Conservation (phyloP, 2,329 filamentous ascomycete genomes). For the Trichothecium sympodiale region DNA sequence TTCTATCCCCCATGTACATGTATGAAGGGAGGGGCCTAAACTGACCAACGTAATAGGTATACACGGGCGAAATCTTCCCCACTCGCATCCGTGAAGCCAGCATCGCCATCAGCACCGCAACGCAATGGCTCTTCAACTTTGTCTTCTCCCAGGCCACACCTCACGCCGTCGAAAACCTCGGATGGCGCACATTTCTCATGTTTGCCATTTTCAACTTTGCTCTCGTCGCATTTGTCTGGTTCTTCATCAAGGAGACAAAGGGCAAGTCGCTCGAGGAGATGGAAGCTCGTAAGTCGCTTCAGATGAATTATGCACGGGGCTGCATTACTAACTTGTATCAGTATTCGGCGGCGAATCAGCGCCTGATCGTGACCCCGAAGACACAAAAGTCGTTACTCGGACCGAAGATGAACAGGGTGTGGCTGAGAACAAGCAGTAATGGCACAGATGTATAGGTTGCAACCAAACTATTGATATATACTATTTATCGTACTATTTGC, state of each 20-base stretch:
- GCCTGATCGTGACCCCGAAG: no score
- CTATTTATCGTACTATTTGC: no score
- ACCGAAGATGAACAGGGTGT: no score
- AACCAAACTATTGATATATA: no score
- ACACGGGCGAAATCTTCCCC: slow-evolving; percentile 38
- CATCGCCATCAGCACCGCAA: slow-evolving; percentile 35
- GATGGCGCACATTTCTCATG: slow-evolving; percentile 38
- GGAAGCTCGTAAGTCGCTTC: slow-evolving; percentile 12
- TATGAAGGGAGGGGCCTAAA: no score
- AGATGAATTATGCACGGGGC: no score
- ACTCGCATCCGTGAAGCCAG: slow-evolving; percentile 36
- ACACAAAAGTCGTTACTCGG: no score
- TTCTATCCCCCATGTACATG: no score
- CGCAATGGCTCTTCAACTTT: slow-evolving; percentile 42
- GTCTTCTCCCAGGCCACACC: slow-evolving; percentile 36
- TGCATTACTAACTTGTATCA: no score
- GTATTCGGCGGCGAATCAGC: no score
- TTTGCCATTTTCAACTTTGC: slow-evolving; percentile 36
- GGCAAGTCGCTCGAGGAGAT: slow-evolving; percentile 33
- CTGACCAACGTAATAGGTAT: slow-evolving; percentile 28
- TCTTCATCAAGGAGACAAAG: slow-evolving; percentile 32
- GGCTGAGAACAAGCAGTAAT: no score
- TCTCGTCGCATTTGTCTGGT: slow-evolving; percentile 29
- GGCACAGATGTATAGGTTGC: no score
- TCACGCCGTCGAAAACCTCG: slow-evolving; percentile 31